phyloP scores from a whole-genome alignment of 495 filamentous ascomycete genomes.

The Penicillium antarcticum region DNA sequence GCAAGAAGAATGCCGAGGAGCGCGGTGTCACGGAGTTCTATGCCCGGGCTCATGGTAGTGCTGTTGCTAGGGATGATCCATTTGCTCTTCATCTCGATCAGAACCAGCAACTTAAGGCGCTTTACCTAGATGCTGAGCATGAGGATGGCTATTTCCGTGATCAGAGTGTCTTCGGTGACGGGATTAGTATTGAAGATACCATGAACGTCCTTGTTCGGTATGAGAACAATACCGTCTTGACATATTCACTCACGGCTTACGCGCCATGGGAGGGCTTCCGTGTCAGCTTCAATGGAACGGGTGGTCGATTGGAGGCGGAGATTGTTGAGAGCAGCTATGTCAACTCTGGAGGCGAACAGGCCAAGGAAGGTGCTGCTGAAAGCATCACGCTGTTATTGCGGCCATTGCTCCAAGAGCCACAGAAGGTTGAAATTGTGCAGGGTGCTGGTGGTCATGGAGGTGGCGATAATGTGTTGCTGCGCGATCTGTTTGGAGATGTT shows the following conservation, averaged over 20 bases:
- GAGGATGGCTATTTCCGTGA: constrained; percentile 58
- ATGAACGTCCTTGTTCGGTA: constrained; percentile 58
- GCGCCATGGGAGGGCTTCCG: constrained; percentile 35
- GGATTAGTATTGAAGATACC: constrained; percentile 58
- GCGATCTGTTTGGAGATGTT: constrained; percentile 27
- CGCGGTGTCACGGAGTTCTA: constrained; percentile 30
- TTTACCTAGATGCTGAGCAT: constrained; percentile 57
- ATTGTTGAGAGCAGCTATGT: constrained; percentile 34
- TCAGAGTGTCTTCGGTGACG: constrained; percentile 57
- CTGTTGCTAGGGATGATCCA: constrained; percentile 22
- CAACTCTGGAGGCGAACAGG: constrained; percentile 32
- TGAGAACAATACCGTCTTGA: constrained; percentile 27
- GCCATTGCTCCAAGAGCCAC: constrained; percentile 28
- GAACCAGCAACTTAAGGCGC: constrained; percentile 46
- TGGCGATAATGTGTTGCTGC: constrained; percentile 29
- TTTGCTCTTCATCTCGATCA: constrained; percentile 52
- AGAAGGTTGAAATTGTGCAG: constrained; percentile 22
- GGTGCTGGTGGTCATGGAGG: constrained; percentile 29
- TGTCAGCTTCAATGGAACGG: constrained; percentile 31
- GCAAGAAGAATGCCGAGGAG: constrained; percentile 31
- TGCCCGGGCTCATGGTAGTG: constrained; percentile 25
- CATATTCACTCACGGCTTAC: constrained; percentile 30
- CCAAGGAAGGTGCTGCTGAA: constrained; percentile 29
- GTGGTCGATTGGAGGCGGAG: constrained; percentile 30
- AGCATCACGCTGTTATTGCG: constrained; percentile 46